Percentiles rank a stretch among this genome's conserved stretches.
Evolutionary conservation across 2,329 filamentous ascomycete species (phyloP).

Genomic region (Exophiala sp.): DNA sequence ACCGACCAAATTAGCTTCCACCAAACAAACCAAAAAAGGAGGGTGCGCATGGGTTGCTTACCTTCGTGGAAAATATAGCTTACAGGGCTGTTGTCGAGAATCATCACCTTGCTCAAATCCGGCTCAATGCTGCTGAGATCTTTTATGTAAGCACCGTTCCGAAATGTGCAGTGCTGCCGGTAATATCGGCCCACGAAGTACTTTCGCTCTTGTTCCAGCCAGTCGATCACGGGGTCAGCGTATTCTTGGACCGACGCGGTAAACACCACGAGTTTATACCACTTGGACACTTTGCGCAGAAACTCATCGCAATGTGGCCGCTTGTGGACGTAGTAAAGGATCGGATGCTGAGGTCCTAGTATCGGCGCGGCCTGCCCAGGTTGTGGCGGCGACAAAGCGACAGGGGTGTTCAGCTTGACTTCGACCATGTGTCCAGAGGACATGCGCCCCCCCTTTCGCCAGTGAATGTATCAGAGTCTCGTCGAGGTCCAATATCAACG

Average conservation of each 20-base stretch:
- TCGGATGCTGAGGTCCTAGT: slow-evolving; percentile 83
- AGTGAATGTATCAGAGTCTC: slow-evolving; percentile 98
- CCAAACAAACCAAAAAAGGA: slow-evolving; percentile 27
- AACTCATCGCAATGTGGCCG: slow-evolving; percentile 96
- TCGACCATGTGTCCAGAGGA: slow-evolving; percentile 98
- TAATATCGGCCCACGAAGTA: slow-evolving; percentile 94
- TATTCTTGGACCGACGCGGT: slow-evolving; percentile 98
- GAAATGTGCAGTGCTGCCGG: slow-evolving; percentile 90
- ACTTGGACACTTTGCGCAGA: slow-evolving; percentile 86
- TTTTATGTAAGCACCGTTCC: slow-evolving; percentile 96
- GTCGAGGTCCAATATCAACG: slow-evolving; percentile 88
- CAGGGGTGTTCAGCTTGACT: slow-evolving; percentile 72
- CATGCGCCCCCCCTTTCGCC: slow-evolving; percentile 91
- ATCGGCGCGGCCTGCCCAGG: slow-evolving; percentile 34
- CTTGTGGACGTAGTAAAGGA: slow-evolving; percentile 98
- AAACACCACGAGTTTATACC: slow-evolving; percentile 96
- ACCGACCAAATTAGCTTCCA: slow-evolving; percentile 2
- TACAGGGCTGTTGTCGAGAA: slow-evolving; percentile 94
- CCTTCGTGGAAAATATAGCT: slow-evolving; percentile 99
- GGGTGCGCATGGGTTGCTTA: slow-evolving; percentile 39
- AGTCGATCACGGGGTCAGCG: slow-evolving; percentile 97
- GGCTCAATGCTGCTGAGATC: slow-evolving; percentile 94
- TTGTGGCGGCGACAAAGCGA: slow-evolving; percentile 50
- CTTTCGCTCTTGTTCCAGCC: slow-evolving; percentile 93
- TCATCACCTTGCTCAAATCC: slow-evolving; percentile 96